Evolutionary conservation across 2,329 filamentous ascomycete genomes (phyloP), one percentile per base, ranked within the genome.

Genomic region (Xylariales sp.): DNA sequence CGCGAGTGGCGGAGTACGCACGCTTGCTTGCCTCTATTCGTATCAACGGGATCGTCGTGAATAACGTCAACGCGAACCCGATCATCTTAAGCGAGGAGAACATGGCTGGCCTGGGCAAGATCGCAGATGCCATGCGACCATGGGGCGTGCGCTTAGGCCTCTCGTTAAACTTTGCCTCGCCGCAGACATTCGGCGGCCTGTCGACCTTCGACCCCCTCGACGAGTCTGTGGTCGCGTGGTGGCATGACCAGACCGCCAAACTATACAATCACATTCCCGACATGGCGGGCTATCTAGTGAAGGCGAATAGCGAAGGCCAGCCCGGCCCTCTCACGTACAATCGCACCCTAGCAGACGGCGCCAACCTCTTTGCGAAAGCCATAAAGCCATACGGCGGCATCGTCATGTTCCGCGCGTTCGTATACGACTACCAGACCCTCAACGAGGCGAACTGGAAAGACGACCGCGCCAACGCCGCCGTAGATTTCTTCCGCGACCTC

Each of bases 241-340:
- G 90, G 90, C 76, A 81, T 0, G 82, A 86, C 52, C 83, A 87
- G 54, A 90, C 90, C 0, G 79, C 86, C 52, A 78, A 85, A 34
- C 79, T 93, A 6, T 92, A 92, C 73, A 68, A 80, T 5, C 78
- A 82, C 1, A 83, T 93, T 1, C 90, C 90, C 0, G 90, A 93
- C 72, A 82, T 93, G 77, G 87, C 86, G 1, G 90, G 91, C 0
- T 92, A 90, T 71, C 82, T 92, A 3, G 85, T 92, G 69, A 93
- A 93, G 76, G 90, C 90, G 8, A 90, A 90, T 75, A 91, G 89
- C 0, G 91, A 93, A 78, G 90, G 90, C 1, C 89, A 93, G 74
- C 90, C 90, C 0, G 90, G 90, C 0, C 90, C 90, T 0, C 72
- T 90, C 30, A 90, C 87, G 0, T 93, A 93, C 79, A 90, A 91